phyloP scores from a whole-genome alignment of 306 rosid species.

The Fagus crenata region DNA sequence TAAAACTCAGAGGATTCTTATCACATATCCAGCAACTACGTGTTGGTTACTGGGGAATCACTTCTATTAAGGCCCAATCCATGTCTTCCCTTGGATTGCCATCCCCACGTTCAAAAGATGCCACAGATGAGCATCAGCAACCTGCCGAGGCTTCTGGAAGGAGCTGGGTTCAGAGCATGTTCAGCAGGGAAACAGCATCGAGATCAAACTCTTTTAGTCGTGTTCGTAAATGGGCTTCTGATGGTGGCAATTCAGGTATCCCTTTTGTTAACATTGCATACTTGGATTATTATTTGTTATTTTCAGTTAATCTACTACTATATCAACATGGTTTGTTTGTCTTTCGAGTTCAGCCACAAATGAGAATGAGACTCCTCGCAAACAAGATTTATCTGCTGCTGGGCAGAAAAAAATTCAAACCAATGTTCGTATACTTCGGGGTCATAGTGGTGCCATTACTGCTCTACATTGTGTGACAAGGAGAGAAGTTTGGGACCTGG shows the following conservation, averaged over 20 bases:
- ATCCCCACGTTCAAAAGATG: slow-evolving; percentile 79
- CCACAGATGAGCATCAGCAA: slow-evolving; percentile 74
- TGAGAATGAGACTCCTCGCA: slow-evolving; percentile 76
- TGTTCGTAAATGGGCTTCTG: slow-evolving; percentile 87
- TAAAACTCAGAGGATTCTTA: slow-evolving; percentile 88
- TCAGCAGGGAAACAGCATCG: slow-evolving; percentile 72
- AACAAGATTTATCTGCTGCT: slow-evolving; percentile 63
- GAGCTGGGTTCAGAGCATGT: slow-evolving; percentile 99
- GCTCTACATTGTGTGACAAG: slow-evolving; percentile 97
- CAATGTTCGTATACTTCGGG: slow-evolving; percentile 88
- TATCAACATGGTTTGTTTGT: slow-evolving; percentile 16
- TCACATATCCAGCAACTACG: slow-evolving; percentile 83
- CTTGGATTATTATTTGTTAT: slow-evolving; percentile 11
- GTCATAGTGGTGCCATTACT: slow-evolving; percentile 89
- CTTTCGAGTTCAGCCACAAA: slow-evolving; percentile 42
- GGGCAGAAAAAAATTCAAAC: slow-evolving; percentile 95
- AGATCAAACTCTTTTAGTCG: slow-evolving; percentile 79
- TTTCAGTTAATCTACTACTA: slow-evolving; percentile 9
- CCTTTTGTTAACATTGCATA: slow-evolving; percentile 23
- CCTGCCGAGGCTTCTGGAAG: slow-evolving; percentile 93
- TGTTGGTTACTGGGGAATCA: slow-evolving; percentile 82
- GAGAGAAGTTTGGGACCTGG: slow-evolving; percentile 99
- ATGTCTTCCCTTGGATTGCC: slow-evolving; percentile 60
- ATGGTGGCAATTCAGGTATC: slow-evolving; percentile 60
- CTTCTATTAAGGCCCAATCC: slow-evolving; percentile 67